Conservation (phyloP, 2,329 filamentous ascomycete species). For the Neobulgaria alba region DNA sequence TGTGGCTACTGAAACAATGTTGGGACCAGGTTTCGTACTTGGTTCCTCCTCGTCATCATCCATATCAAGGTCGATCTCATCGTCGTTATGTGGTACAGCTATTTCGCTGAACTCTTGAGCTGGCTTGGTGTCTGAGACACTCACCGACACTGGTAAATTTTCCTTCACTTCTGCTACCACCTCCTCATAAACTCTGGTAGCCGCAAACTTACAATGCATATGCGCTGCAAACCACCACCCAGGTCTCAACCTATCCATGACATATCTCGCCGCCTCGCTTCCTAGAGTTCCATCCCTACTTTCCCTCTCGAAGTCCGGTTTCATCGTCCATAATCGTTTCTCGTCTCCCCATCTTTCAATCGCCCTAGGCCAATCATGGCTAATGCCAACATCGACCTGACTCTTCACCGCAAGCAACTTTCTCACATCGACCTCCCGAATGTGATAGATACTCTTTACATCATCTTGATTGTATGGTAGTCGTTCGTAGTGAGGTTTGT, state of each 20-base stretch:
- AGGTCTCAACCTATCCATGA: constrained; percentile 75
- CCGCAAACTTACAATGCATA: constrained; percentile 80
- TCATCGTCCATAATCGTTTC: constrained; percentile 59
- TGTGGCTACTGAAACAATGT: constrained; percentile 1
- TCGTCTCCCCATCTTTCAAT: constrained; percentile 73
- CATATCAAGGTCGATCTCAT: constrained; percentile 64
- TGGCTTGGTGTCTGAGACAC: background rate
- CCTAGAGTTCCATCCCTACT: constrained; percentile 68
- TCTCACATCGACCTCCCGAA: constrained; percentile 81
- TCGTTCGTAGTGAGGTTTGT: constrained; percentile 73
- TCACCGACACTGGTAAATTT: background rate
- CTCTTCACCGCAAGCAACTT: constrained; percentile 79
- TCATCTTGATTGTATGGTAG: constrained; percentile 75
- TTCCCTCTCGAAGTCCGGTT: constrained; percentile 68
- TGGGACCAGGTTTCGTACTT: background rate
- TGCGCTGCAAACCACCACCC: constrained; percentile 91
- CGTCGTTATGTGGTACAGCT: constrained; percentile 41
- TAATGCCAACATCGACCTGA: constrained; percentile 84
- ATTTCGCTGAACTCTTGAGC: background rate
- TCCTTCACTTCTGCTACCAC: constrained; percentile 12
- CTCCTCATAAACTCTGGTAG: constrained; percentile 48
- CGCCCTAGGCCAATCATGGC: constrained; percentile 88
- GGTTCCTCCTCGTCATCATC: constrained; percentile 40
- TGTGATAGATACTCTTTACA: constrained; percentile 76
- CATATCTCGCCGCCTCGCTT: constrained; percentile 67